Evolutionary conservation across 2,329 filamentous ascomycete species (phyloP).

Genomic region (Coleophoma crateriformis): DNA sequence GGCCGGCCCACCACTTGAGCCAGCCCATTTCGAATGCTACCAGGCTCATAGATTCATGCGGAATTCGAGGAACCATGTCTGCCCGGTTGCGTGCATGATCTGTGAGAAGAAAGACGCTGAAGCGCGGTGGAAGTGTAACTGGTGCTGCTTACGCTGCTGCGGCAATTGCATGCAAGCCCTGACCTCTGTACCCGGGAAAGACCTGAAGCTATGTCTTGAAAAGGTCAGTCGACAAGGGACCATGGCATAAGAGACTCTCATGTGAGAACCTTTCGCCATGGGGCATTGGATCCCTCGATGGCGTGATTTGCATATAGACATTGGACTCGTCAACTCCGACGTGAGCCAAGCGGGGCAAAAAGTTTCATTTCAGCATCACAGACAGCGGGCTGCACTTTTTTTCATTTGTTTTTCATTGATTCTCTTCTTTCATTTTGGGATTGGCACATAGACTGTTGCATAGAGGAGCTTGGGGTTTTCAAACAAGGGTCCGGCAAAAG

Average conservation of each 20-base stretch:
- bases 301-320: no score
- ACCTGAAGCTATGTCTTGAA: slow-evolving; percentile 18
- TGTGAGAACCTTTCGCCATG: neutral
- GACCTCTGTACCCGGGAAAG: slow-evolving; percentile 15
- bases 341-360: no score
- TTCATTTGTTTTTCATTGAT: no score
- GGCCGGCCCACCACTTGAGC: slow-evolving; percentile 11
- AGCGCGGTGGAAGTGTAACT: slow-evolving; percentile 23
- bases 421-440: no score
- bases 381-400: no score
- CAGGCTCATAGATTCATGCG: slow-evolving; percentile 24
- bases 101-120: slow-evolving; percentile 22
- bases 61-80: slow-evolving; percentile 18
- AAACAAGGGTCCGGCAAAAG: no score
- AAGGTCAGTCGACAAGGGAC: slow-evolving; percentile 6
- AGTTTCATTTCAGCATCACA: no score
- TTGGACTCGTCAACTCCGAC: no score
- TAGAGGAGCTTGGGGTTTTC: no score
- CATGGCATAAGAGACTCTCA: neutral
- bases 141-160: slow-evolving; percentile 27
- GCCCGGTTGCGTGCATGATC: slow-evolving; percentile 25
- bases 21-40: slow-evolving; percentile 23
- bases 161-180: slow-evolving; percentile 23
- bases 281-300: no score
- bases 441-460: no score